These are phyloP conservation scores for Escallonia herrerae DNA, from an alignment of 129 eudicot genomes.

Conservation along the genomic window DNA sequence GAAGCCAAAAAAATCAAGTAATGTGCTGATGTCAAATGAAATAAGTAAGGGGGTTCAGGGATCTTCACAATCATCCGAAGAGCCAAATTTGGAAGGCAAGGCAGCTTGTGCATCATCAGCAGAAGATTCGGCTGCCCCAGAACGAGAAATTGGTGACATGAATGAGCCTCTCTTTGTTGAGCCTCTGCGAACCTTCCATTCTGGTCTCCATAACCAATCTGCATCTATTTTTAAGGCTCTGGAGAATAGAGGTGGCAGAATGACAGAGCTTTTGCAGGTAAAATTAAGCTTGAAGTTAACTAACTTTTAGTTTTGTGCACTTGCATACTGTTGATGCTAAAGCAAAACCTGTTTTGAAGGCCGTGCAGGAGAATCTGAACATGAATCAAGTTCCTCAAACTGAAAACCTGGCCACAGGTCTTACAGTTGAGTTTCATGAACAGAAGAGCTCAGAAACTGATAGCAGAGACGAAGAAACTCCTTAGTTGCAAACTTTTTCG, in stretches of 20 bases:
- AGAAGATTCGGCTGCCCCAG: constrained; percentile 16
- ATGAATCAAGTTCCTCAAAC: constrained; percentile 38
- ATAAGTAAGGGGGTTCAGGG: constrained; percentile 16
- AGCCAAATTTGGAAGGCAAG: constrained; percentile 8
- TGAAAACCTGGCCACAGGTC: constrained; percentile 25
- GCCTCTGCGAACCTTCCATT: constrained; percentile 40
- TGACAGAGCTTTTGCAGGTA: constrained; percentile 95
- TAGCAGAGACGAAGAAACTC: constrained; percentile 24
- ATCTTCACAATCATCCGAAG: constrained; percentile 22
- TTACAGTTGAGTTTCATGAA: constrained; percentile 5
- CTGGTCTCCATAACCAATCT: constrained; percentile 28
- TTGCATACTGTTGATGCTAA: background rate
- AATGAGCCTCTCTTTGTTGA: constrained; percentile 51
- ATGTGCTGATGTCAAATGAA: constrained; percentile 14
- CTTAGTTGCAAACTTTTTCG: background rate
- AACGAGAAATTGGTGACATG: constrained; percentile 40
- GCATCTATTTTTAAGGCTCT: constrained; percentile 32
- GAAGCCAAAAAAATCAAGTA: constrained; percentile 20
- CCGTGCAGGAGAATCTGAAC: constrained; percentile 68
- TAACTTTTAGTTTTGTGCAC: background rate
- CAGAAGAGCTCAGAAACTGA: constrained; percentile 14
- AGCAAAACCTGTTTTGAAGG: constrained; percentile 32
- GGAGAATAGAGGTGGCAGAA: constrained; percentile 58
- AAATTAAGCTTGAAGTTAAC: background rate
- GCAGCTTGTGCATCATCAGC: constrained; percentile 7